These are phyloP conservation scores for Aureobasidium sp. DNA, from an alignment of 2,329 filamentous ascomycete genomes.

Conservation along the genomic window DNA sequence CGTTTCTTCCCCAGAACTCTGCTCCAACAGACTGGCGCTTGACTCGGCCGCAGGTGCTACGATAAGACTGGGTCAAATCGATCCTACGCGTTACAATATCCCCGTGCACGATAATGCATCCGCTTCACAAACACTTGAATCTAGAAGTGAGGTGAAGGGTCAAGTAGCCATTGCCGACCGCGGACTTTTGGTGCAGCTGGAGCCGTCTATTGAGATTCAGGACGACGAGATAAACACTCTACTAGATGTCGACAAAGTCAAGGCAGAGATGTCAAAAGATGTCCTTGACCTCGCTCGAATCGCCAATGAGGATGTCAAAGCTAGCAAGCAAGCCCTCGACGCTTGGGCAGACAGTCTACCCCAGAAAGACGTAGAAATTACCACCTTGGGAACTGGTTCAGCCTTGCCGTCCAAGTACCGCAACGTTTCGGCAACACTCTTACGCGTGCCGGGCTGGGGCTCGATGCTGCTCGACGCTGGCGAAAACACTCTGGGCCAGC, in stretches of 20 bases:
- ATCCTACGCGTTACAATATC: constrained; percentile 62
- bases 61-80: constrained; percentile 62
- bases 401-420: constrained; percentile 85
- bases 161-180: constrained; percentile 25
- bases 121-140: constrained; percentile 15
- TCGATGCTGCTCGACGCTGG: constrained; percentile 86
- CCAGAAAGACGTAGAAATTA: constrained; percentile 68
- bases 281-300: constrained; percentile 46
- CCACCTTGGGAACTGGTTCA: constrained; percentile 84
- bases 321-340: constrained; percentile 38
- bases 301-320: constrained; percentile 29
- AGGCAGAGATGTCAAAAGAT: constrained; percentile 33
- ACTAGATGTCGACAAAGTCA: constrained; percentile 40
- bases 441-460: constrained; percentile 77
- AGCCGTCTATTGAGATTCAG: constrained; percentile 33
- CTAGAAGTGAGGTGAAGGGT: background rate
- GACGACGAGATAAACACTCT: constrained; percentile 40
- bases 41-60: constrained; percentile 57
- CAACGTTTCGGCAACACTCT: constrained; percentile 82
- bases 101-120: constrained; percentile 54
- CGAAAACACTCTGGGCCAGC: constrained; percentile 83
- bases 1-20: constrained; percentile 64
- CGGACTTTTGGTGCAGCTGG: constrained; percentile 28
- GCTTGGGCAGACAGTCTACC: constrained; percentile 58
- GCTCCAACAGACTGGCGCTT: constrained; percentile 65